Percentiles rank a stretch among this genome's conserved stretches.
Conservation (phyloP, 2,329 filamentous ascomycete species). For the Orbilia quercus region DNA sequence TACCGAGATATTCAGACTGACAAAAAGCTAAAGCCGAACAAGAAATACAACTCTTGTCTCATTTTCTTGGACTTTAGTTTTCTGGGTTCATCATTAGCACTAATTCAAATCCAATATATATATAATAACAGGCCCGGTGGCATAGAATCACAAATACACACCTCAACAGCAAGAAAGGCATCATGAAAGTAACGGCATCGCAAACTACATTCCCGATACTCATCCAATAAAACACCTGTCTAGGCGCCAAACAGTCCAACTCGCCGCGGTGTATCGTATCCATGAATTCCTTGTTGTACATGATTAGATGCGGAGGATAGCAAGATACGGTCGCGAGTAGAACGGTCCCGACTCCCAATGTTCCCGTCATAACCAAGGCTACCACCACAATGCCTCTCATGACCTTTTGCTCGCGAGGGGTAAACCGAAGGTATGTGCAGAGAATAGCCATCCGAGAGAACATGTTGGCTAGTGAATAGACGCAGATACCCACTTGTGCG, state of each 20-base stretch:
- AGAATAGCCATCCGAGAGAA: constrained; percentile 36
- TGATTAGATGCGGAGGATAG: constrained; percentile 37
- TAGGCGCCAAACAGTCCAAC: constrained; percentile 28
- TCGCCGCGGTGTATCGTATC: constrained; percentile 26
- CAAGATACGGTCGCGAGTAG: constrained; percentile 31
- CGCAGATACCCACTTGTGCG: constrained; percentile 32
- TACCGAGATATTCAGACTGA: constrained; percentile 2
- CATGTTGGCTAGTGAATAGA: constrained; percentile 39
- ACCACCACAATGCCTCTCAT: constrained; percentile 24
- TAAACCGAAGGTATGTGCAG: constrained; percentile 37
- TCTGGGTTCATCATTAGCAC: neutral
- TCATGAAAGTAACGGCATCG: constrained; percentile 41
- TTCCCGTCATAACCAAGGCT: constrained; percentile 30
- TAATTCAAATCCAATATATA: too few relatives aligned
- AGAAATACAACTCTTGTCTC: constrained; percentile 33
- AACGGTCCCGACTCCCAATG: constrained; percentile 27
- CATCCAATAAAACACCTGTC: constrained; percentile 45
- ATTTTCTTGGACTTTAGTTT: constrained; percentile 41
- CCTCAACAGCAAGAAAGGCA: constrained; percentile 34
- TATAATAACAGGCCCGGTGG: too few relatives aligned
- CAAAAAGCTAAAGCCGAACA: constrained; percentile 33
- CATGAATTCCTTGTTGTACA: constrained; percentile 40
- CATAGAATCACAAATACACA: neutral
- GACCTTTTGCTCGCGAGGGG: constrained; percentile 23
- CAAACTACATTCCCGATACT: constrained; percentile 36